phyloP scores from a whole-genome alignment of 768 basidiomycete species.

The Roridomyces roridus region DNA sequence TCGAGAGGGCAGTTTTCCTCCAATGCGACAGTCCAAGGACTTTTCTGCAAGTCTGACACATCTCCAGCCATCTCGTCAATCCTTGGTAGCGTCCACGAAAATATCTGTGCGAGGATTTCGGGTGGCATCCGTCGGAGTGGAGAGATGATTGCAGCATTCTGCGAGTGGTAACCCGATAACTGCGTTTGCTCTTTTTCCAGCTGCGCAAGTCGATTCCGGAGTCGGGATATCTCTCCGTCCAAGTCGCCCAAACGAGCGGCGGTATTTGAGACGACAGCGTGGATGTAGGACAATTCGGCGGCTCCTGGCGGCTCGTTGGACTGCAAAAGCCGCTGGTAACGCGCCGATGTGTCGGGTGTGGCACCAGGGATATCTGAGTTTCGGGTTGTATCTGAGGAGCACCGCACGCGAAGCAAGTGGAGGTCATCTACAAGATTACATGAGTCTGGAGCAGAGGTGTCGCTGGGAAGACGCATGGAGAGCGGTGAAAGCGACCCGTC shows the following conservation, averaged over 20 bases:
- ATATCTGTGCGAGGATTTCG: slow-evolving; percentile 4
- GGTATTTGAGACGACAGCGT: not conserved
- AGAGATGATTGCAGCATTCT: not conserved
- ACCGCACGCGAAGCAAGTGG: too few species aligned
- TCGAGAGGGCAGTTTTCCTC: not conserved
- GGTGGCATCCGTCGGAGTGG: slow-evolving; percentile 5
- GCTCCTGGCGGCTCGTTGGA: not conserved
- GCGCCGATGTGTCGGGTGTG: too few species aligned
- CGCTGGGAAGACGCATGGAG: too few species aligned
- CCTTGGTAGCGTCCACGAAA: not conserved
- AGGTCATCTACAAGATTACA: too few species aligned
- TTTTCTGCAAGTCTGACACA: not conserved
- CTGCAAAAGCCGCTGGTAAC: not conserved
- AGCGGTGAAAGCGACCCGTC: too few species aligned
- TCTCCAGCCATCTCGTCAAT: not conserved
- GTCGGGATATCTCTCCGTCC: not conserved
- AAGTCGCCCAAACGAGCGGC: not conserved
- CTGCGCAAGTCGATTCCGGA: not conserved
- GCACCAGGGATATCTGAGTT: too few species aligned
- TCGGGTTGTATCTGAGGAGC: too few species aligned
- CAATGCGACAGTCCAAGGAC: slow-evolving; percentile 9
- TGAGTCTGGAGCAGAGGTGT: too few species aligned
- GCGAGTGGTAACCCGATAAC: not conserved
- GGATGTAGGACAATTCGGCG: not conserved
- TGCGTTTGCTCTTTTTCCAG: not conserved